A percentile compares a stretch with the other conserved stretches of the same genome.
Conservation (phyloP, 768 basidiomycete species). For the Zangia roseola region DNA sequence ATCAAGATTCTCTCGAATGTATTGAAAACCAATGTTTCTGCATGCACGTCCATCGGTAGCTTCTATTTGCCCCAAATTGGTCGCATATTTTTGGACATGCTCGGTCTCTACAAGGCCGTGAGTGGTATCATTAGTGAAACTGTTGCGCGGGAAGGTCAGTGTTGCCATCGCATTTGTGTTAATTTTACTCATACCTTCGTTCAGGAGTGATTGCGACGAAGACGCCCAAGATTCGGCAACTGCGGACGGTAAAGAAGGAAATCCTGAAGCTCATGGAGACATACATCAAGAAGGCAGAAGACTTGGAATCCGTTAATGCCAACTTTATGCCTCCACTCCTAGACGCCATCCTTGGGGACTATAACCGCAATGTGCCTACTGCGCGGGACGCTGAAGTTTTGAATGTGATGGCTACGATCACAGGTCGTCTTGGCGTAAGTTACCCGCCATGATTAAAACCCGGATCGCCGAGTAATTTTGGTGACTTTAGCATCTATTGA, state of each 20-base stretch:
- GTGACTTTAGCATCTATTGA: slow-evolving; percentile 65
- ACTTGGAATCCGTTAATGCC: slow-evolving; percentile 86
- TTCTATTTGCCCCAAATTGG: slow-evolving; percentile 98
- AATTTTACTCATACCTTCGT: slow-evolving; percentile 5
- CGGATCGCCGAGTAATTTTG: slow-evolving; percentile 7
- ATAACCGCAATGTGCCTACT: slow-evolving; percentile 88
- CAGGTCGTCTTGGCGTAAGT: slow-evolving; percentile 81
- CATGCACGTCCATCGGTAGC: slow-evolving; percentile 94
- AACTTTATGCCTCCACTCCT: slow-evolving; percentile 94
- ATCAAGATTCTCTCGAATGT: slow-evolving; percentile 97
- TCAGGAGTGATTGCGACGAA: slow-evolving; percentile 89
- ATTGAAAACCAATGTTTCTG: slow-evolving; percentile 97
- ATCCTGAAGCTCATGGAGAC: slow-evolving; percentile 97
- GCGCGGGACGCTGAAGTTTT: slow-evolving; percentile 96
- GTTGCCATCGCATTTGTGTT: neutral
- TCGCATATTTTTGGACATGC: slow-evolving; percentile 95
- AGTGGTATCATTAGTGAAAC: slow-evolving; percentile 95
- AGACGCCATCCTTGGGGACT: slow-evolving; percentile 97
- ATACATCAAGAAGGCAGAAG: slow-evolving; percentile 96
- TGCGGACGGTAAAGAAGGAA: slow-evolving; percentile 98
- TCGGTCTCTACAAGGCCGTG: slow-evolving; percentile 96
- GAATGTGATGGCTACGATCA: slow-evolving; percentile 96
- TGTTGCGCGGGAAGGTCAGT: slow-evolving; percentile 77
- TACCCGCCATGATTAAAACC: neutral
- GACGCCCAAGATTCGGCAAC: slow-evolving; percentile 91